Base-by-base conservation (phyloP, 495 filamentous ascomycete species). In the Jackrogersella minutella region DNA sequence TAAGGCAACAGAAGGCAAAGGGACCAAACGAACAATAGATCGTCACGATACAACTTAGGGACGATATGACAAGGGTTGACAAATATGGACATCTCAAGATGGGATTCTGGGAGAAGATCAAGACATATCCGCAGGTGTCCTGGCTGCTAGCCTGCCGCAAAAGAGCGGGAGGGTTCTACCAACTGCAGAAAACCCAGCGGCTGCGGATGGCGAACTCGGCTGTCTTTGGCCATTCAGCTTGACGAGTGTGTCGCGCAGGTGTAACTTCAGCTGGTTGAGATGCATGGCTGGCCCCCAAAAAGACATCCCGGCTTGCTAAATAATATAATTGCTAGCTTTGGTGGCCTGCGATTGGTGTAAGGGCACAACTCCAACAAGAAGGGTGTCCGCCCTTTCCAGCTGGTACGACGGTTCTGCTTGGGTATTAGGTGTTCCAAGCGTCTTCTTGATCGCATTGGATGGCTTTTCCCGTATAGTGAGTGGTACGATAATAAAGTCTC, bases 201-300 rank as follows among this genome's bases (percentile, higher is more conserved):
- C 47, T 64, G 60, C 59, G 51, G 58, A 58, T 56, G 50, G 37
- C 43, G 54, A 49, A 46, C 14, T 60, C 26, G 46, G 39, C 46
- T 39, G 50, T 13, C 28, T 34, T 7, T 22, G 10, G 26, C 60
- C 66, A 69, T 58, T 64, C 59, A 69, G 60, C 55, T 69, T 34
- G 40, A 64, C 33, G 60, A 33, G 43, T 50, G 44, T 53, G 50
- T 64, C 47, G 56, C 55, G 54, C 49, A 46, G 3, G 60, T 69
- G 66, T 33, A 69, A 69, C 66, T 41, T 60, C 66, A 60, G 60
- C 59, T 39, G 28, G 39, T 31, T 30, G 21, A 50, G 55, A 17
- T 60, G 54, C 66, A 69, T 60, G 33, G 49, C 5, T 39, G 13
- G 66, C 60, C 59, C 66, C 66, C 60, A 69, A 64, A 31, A 51